Conservation (phyloP, 257 asterid species). For the Mentha longifolia region DNA sequence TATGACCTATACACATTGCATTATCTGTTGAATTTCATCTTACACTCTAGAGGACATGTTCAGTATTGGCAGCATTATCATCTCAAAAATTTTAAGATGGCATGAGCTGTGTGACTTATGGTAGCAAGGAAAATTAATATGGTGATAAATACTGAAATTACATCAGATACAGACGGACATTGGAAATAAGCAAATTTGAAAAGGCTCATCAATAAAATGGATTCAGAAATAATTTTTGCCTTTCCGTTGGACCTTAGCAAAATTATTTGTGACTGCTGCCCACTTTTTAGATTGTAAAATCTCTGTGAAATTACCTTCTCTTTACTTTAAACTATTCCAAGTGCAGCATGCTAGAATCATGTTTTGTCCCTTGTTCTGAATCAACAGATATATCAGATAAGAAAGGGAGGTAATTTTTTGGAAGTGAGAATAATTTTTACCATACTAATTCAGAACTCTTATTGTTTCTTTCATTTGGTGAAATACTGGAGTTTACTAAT, state of each 20-base stretch:
- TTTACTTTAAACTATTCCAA: slow-evolving; percentile 14
- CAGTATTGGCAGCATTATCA: slow-evolving; percentile 19
- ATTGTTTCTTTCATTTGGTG: not conserved
- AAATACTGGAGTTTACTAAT: slow-evolving; percentile 1
- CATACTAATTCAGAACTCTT: slow-evolving; percentile 14
- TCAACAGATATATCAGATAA: slow-evolving; percentile 20
- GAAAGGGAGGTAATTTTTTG: not conserved
- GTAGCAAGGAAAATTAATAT: not conserved
- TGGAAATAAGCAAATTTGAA: not conserved
- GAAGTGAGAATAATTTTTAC: not conserved
- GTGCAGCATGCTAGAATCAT: not conserved
- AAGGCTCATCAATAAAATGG: not conserved
- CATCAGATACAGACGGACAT: not conserved
- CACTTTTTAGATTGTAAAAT: not conserved
- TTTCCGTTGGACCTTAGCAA: not conserved
- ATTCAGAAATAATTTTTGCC: not conserved
- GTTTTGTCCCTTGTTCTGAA: slow-evolving; percentile 3
- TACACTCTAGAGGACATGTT: not conserved
- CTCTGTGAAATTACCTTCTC: not conserved
- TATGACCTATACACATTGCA: slow-evolving; percentile 35
- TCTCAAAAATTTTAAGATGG: not conserved
- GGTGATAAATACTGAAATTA: not conserved
- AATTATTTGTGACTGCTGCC: slow-evolving; percentile 4
- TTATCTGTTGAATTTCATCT: not conserved
- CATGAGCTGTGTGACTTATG: not conserved